These are phyloP conservation scores for Fusarium agapanthi DNA, from an alignment of 2,329 filamentous ascomycete genomes.

Conservation along the genomic window DNA sequence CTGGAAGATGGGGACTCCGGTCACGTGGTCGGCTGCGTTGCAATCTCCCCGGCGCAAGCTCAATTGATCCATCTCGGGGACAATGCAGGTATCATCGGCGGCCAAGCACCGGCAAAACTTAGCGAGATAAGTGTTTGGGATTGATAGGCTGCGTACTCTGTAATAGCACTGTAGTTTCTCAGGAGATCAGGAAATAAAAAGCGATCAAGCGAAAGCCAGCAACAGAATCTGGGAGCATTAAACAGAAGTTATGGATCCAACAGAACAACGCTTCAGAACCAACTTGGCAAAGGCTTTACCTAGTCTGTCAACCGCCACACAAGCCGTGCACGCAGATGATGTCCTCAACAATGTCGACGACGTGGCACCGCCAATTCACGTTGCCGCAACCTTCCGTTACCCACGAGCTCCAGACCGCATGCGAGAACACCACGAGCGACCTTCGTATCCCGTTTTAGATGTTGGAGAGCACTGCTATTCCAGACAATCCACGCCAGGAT, in stretches of 20 bases:
- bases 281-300: neutral
- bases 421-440: neutral
- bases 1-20: neutral
- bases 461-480: slow-evolving; percentile 76
- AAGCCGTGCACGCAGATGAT: neutral
- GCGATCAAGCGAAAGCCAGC: neutral
- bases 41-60: neutral
- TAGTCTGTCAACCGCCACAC: neutral
- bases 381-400: neutral
- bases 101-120: neutral
- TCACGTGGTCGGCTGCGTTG: neutral
- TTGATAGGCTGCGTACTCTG: neutral
- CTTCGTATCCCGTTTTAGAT: neutral
- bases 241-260: neutral
- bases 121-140: neutral
- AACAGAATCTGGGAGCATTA: neutral
- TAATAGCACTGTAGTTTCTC: rapidly evolving
- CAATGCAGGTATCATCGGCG: neutral
- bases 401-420: neutral
- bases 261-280: neutral
- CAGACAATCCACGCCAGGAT: slow-evolving; percentile 78
- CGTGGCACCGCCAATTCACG: neutral
- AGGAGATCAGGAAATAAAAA: neutral
- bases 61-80: neutral
- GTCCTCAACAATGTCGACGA: neutral